Evolutionary conservation across 768 basidiomycete species (phyloP).

Genomic region (Cystofilobasidium capitatum): DNA sequence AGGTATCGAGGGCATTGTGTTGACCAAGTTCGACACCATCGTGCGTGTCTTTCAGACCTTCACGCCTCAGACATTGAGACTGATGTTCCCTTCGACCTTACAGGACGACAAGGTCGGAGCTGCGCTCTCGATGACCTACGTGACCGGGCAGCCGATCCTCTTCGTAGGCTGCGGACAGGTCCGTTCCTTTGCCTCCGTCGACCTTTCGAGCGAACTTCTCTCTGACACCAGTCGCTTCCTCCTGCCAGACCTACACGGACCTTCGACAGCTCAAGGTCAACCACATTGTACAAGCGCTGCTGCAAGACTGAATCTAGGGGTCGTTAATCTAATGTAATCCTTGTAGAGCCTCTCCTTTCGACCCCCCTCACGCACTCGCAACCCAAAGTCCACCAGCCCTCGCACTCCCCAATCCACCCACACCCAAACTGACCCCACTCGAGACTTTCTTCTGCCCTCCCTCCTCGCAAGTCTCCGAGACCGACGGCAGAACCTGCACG

Average conservation of each 20-base stretch:
- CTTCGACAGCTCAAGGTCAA: conserved; percentile 76
- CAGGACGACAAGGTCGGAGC: conserved; percentile 74
- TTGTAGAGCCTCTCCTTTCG: too few relatives aligned
- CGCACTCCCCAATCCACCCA: too few relatives aligned
- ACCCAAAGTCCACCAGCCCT: too few relatives aligned
- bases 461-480: too few relatives aligned
- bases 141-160: conserved; percentile 94
- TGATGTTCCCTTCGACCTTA: neutral
- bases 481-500: too few relatives aligned
- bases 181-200: conserved; percentile 32
- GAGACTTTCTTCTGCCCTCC: too few relatives aligned
- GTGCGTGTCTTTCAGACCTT: conserved; percentile 43
- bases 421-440: too few relatives aligned
- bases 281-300: conserved; percentile 87
- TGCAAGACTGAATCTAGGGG: conserved; percentile 69
- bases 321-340: too few relatives aligned
- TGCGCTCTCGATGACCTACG: conserved; percentile 96
- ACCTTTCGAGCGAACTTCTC: neutral
- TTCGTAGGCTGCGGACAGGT: conserved; percentile 98
- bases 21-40: conserved; percentile 99
- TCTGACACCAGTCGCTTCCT: neutral
- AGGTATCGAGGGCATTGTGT: conserved; percentile 94
- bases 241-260: conserved; percentile 82
- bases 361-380: too few relatives aligned
- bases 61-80: neutral